Conservation (phyloP, 1,284 basidiomycete genomes). For the Taiwanofungus camphoratus region DNA sequence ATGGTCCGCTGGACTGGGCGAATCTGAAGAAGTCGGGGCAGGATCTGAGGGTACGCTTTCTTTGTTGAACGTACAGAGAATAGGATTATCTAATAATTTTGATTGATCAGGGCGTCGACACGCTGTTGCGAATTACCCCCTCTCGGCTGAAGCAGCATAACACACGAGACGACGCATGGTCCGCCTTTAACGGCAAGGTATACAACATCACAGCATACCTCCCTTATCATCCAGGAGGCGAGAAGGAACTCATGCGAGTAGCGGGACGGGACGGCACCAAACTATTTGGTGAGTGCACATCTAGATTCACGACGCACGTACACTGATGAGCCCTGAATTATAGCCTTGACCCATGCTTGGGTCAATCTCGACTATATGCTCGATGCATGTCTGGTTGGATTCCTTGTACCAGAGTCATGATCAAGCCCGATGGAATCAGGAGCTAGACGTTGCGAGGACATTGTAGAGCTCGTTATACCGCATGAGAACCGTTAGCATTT, state of each 20-base stretch:
- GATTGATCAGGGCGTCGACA: conserved; percentile 50
- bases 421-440: too few relatives aligned
- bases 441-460: too few relatives aligned
- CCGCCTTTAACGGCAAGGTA: conserved; percentile 88
- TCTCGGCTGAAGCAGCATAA: conserved; percentile 84
- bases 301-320: not conserved
- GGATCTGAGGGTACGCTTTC: conserved; percentile 63
- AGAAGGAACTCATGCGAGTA: conserved; percentile 90
- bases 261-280: conserved; percentile 94
- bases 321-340: not conserved
- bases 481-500: too few relatives aligned
- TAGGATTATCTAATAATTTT: not conserved
- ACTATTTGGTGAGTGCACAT: conserved; percentile 70
- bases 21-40: conserved; percentile 73
- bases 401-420: conserved; percentile 58
- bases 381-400: conserved; percentile 86
- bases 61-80: conserved; percentile 2
- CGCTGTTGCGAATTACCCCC: conserved; percentile 72
- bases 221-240: conserved; percentile 91
- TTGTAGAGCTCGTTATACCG: too few relatives aligned
- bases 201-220: conserved; percentile 96
- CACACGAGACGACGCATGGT: conserved; percentile 88
- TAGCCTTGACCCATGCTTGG: conserved; percentile 66
- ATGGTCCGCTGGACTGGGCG: conserved; percentile 94
- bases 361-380: conserved; percentile 94